Evolutionary conservation across 169 alveolate species (phyloP).

Genomic region (Plasmodium berghei): DNA sequence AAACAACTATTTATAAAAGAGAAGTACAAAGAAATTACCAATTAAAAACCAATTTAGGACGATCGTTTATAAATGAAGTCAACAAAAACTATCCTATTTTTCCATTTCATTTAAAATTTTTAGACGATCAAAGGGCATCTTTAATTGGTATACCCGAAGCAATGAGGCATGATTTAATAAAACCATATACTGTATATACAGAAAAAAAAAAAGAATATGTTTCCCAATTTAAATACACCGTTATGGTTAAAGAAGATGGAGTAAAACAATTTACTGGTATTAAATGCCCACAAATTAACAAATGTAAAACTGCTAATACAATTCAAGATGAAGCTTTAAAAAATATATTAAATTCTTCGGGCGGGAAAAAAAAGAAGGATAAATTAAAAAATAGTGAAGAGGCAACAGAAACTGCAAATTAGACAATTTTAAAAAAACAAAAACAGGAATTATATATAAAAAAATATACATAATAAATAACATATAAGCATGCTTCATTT

Average conservation of each 20-base stretch:
- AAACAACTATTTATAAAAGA: slow-evolving; percentile 94
- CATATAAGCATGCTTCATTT: not conserved
- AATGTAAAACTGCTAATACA: slow-evolving; percentile 36
- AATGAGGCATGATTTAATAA: slow-evolving; percentile 94
- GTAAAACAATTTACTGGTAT: slow-evolving; percentile 88
- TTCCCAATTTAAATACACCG: slow-evolving; percentile 94
- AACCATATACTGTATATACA: slow-evolving; percentile 93
- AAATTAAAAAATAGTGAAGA: slow-evolving; percentile 32
- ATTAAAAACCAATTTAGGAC: slow-evolving; percentile 94
- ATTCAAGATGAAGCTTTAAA: slow-evolving; percentile 58
- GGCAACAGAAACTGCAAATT: not conserved
- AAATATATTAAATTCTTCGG: slow-evolving; percentile 18
- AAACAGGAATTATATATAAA: not conserved
- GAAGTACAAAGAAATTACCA: slow-evolving; percentile 95
- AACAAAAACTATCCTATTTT: slow-evolving; percentile 88
- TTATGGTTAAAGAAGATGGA: slow-evolving; percentile 92
- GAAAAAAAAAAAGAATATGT: slow-evolving; percentile 94
- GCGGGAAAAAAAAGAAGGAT: slow-evolving; percentile 32
- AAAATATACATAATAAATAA: not conserved
- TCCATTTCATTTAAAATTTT: slow-evolving; percentile 86
- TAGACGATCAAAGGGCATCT: slow-evolving; percentile 88
- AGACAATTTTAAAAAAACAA: not conserved
- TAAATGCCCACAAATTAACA: slow-evolving; percentile 64
- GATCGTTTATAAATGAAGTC: slow-evolving; percentile 95
- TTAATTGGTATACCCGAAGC: slow-evolving; percentile 97